Conservation (phyloP, 805 yeast genomes). For the Starmerella etchellsii region DNA sequence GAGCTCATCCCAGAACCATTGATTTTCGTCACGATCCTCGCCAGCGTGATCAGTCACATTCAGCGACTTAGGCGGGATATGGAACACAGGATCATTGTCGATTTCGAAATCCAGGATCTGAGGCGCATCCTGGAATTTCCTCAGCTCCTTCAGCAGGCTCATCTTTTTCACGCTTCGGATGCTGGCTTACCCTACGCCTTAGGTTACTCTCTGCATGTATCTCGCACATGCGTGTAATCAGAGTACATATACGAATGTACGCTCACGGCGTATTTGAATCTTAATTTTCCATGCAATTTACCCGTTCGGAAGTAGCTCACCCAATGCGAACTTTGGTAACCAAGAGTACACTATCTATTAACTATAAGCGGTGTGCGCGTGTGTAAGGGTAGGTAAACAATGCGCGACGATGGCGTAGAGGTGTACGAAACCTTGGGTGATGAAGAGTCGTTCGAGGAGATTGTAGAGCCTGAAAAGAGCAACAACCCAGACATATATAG, state of each 20-base stretch:
- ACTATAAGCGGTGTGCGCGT: too few species aligned
- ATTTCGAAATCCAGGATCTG: slow-evolving; percentile 9
- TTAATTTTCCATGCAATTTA: too few species aligned
- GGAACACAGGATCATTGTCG: slow-evolving; percentile 16
- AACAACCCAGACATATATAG: slow-evolving; percentile 1
- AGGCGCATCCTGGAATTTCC: background rate
- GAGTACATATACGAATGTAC: too few species aligned
- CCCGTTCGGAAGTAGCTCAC: too few species aligned
- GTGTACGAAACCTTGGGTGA: slow-evolving; percentile 5
- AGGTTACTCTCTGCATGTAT: too few species aligned
- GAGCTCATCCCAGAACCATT: slow-evolving; percentile 12
- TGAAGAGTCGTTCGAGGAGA: background rate
- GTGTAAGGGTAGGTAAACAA: too few species aligned
- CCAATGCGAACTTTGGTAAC: too few species aligned
- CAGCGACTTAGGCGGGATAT: background rate
- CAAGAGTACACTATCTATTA: too few species aligned
- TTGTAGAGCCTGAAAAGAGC: background rate
- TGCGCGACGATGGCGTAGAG: slow-evolving; percentile 1
- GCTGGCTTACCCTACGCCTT: too few species aligned
- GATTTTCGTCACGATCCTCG: background rate
- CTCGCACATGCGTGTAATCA: too few species aligned
- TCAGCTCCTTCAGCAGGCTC: slow-evolving; percentile 8
- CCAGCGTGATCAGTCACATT: background rate
- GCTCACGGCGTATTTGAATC: too few species aligned
- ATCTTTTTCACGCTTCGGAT: too few species aligned